Evolutionary conservation across 1,284 basidiomycete species (phyloP).

Genomic region (Ustilago bromivora): DNA sequence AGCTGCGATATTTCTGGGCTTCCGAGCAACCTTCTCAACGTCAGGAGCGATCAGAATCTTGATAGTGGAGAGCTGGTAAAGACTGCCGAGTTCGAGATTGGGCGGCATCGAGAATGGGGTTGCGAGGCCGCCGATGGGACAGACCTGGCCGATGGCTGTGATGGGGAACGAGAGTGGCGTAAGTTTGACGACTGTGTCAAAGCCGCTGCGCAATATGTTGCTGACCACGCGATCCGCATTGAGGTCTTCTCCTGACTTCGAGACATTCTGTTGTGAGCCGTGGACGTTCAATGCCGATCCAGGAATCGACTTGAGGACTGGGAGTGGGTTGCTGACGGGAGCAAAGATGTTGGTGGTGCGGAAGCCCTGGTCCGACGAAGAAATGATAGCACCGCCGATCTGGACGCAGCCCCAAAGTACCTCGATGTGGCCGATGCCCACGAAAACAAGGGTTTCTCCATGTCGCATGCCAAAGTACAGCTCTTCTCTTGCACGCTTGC

Average conservation of each 20-base stretch:
- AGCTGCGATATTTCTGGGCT: slow-evolving; percentile 12
- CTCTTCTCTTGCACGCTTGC: slow-evolving; percentile 33
- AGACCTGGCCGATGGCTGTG: slow-evolving; percentile 35
- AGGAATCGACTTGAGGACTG: slow-evolving; percentile 29
- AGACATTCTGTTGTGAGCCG: neutral
- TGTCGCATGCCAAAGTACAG: slow-evolving; percentile 31
- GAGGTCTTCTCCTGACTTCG: neutral
- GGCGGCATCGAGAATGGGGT: slow-evolving; percentile 32
- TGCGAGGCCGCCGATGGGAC: slow-evolving; percentile 35
- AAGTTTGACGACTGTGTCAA: slow-evolving; percentile 38
- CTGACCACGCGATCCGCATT: neutral
- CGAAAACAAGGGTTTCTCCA: slow-evolving; percentile 34
- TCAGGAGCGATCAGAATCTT: slow-evolving; percentile 34
- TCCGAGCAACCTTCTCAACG: slow-evolving; percentile 9
- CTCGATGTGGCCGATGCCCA: slow-evolving; percentile 34
- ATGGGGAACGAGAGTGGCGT: slow-evolving; percentile 29
- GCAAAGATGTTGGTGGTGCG: slow-evolving; percentile 30
- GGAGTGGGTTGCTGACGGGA: slow-evolving; percentile 37
- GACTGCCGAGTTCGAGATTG: slow-evolving; percentile 26
- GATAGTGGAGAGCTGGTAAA: slow-evolving; percentile 33
- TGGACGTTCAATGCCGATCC: neutral
- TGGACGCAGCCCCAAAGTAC: slow-evolving; percentile 35
- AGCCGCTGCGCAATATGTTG: neutral
- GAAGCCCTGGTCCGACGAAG: slow-evolving; percentile 16
- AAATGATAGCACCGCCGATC: slow-evolving; percentile 37